These are phyloP conservation scores for Penicillium sp. DNA, from an alignment of 2,329 filamentous ascomycete species.

Conservation along the genomic window DNA sequence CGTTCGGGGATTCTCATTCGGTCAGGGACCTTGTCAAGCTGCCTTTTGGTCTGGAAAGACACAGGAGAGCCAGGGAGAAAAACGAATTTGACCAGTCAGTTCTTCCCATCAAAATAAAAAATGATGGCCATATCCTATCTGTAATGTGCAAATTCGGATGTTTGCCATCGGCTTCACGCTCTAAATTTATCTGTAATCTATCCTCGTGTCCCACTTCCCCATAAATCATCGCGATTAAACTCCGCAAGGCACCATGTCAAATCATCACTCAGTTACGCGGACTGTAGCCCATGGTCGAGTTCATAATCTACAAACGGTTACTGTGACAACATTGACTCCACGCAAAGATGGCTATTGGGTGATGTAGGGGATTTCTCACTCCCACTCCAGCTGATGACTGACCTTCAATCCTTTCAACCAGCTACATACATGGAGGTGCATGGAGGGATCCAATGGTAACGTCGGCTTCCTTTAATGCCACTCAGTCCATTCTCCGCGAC, in stretches of 20 bases:
- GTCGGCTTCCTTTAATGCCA: constrained; percentile 36
- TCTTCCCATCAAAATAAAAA: too few relatives aligned
- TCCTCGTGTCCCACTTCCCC: constrained; percentile 10
- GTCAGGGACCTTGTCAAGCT: neutral
- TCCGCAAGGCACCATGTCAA: constrained; percentile 29
- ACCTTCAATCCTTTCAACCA: constrained; percentile 10
- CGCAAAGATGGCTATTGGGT: constrained; percentile 38
- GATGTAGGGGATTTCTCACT: constrained; percentile 32
- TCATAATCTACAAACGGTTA: constrained; percentile 36
- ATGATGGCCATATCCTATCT: neutral
- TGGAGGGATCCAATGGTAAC: constrained; percentile 49
- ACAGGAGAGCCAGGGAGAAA: neutral
- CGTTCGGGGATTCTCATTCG: neutral
- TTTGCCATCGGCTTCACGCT: neutral
- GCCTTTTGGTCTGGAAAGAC: neutral
- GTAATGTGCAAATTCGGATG: neutral
- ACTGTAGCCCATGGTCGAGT: constrained; percentile 30
- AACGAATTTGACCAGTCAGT: too few relatives aligned
- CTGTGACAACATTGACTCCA: constrained; percentile 27
- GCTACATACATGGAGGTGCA: constrained; percentile 51
- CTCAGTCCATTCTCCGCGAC: constrained; percentile 35
- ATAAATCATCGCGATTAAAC: constrained; percentile 1
- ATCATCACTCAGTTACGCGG: constrained; percentile 10
- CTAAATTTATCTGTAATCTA: constrained; percentile 2
- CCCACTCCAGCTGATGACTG: constrained; percentile 1